These are phyloP conservation scores for Platismatia glauca DNA, from an alignment of 495 filamentous ascomycete genomes.

Conservation along the genomic window DNA sequence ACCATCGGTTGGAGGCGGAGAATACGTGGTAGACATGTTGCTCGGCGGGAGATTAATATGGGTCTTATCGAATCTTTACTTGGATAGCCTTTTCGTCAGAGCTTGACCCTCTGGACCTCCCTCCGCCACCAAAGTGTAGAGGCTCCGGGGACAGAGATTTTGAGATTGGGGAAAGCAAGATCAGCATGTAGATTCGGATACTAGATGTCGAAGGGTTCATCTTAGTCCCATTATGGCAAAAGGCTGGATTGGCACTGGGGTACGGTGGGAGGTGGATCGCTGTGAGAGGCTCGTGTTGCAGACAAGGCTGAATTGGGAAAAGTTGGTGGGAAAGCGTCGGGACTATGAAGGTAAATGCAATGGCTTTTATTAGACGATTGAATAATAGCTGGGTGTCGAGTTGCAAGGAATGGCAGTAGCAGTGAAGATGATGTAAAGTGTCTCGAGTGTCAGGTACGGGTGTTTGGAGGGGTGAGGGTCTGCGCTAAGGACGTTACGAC, in stretches of 20 bases:
- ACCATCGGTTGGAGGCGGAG: conserved; percentile 11
- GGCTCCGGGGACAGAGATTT: not conserved
- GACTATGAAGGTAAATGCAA: no score
- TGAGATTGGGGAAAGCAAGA: not conserved
- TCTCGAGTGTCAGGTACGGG: not conserved
- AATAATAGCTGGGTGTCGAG: not conserved
- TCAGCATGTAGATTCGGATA: not conserved
- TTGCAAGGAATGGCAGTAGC: not conserved
- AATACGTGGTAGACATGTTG: conserved; percentile 13
- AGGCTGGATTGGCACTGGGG: not conserved
- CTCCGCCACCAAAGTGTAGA: conserved; percentile 8
- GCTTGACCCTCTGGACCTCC: not conserved
- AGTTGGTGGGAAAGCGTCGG: not conserved
- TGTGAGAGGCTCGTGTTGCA: not conserved
- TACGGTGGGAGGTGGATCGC: not conserved
- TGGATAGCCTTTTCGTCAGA: conserved; percentile 1
- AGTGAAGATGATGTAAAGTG: not conserved
- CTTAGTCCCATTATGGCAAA: conserved; percentile 6
- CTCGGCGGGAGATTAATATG: conserved; percentile 9
- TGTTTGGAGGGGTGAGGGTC: not conserved
- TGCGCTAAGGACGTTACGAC: not conserved
- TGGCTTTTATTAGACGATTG: no score
- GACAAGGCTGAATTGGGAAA: not conserved
- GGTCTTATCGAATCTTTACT: not conserved
- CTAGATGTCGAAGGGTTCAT: not conserved